Evolutionary conservation across 176 grass and related monocot genomes (phyloP).

Genomic region (Tillandsia fasciculata): DNA sequence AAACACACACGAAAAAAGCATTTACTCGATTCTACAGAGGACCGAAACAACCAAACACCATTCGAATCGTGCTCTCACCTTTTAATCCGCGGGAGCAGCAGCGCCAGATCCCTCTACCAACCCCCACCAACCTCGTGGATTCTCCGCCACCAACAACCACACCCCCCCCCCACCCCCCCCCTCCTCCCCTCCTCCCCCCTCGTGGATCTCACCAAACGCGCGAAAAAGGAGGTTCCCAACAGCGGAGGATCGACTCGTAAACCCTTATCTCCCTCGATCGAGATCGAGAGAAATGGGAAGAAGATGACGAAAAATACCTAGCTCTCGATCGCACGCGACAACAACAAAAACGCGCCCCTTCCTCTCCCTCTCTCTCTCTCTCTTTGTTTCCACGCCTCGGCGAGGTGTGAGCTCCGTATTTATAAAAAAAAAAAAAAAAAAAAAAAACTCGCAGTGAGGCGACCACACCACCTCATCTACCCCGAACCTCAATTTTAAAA

Average conservation of each 20-base stretch:
- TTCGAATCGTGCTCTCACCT: background rate
- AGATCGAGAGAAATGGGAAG: too few relatives aligned
- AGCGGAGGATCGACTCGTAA: background rate
- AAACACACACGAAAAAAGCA: background rate
- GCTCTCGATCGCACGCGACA: too few relatives aligned
- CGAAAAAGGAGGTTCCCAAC: background rate
- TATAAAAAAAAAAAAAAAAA: background rate
- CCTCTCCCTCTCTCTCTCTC: background rate
- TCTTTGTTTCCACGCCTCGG: background rate
- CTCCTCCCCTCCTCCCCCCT: background rate
- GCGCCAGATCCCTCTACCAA: background rate
- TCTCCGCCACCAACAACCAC: background rate
- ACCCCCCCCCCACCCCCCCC: too few relatives aligned
- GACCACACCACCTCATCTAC: background rate
- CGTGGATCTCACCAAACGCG: conserved; percentile 1
- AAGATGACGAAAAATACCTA: too few relatives aligned
- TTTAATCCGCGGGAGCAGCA: background rate
- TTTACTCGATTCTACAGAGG: too few relatives aligned
- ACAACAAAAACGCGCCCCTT: background rate
- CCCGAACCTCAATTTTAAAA: background rate
- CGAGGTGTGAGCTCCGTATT: background rate
- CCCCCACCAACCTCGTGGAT: background rate
- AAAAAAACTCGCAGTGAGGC: background rate
- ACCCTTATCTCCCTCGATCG: background rate
- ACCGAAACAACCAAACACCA: background rate